Conservation (phyloP, 2,329 filamentous ascomycete species). For the Pseudocercospora ulei region DNA sequence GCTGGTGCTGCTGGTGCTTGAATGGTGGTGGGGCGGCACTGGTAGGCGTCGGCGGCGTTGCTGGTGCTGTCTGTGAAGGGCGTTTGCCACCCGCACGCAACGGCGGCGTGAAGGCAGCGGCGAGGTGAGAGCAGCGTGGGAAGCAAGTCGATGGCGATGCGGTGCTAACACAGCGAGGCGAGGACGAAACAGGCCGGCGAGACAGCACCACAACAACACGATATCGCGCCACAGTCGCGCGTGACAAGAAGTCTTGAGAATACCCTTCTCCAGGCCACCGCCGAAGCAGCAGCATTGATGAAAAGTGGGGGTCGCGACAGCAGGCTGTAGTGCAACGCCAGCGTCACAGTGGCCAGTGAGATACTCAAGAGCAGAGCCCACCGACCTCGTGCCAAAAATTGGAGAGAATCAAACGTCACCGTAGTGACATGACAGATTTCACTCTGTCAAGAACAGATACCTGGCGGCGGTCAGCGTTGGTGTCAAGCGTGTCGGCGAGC, state of each 20-base stretch:
- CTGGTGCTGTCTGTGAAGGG: background rate
- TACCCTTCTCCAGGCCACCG: conserved; percentile 4
- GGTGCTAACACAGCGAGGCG: too few species aligned
- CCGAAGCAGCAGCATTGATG: conserved; percentile 4
- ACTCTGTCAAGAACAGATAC: conserved; percentile 2
- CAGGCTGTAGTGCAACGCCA: conserved; percentile 1
- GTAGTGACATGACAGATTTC: conserved; percentile 2
- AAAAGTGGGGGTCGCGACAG: conserved; percentile 3
- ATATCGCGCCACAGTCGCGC: background rate
- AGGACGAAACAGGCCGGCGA: too few species aligned
- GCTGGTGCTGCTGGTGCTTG: background rate
- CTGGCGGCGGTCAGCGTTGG: background rate
- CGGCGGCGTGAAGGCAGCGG: background rate
- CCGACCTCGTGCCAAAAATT: conserved; percentile 1
- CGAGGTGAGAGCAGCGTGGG: background rate
- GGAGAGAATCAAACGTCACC: background rate
- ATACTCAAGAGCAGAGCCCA: conserved; percentile 1
- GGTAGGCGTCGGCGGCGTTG: too few species aligned
- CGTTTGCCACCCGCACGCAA: background rate
- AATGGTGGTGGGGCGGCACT: too few species aligned
- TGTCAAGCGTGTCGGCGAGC: background rate
- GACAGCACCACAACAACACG: background rate
- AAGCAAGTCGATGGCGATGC: background rate
- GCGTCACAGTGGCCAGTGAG: background rate
- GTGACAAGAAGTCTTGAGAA: background rate